phyloP scores from a whole-genome alignment of 805 yeast species.

The Debaryomyces hansenii region DNA sequence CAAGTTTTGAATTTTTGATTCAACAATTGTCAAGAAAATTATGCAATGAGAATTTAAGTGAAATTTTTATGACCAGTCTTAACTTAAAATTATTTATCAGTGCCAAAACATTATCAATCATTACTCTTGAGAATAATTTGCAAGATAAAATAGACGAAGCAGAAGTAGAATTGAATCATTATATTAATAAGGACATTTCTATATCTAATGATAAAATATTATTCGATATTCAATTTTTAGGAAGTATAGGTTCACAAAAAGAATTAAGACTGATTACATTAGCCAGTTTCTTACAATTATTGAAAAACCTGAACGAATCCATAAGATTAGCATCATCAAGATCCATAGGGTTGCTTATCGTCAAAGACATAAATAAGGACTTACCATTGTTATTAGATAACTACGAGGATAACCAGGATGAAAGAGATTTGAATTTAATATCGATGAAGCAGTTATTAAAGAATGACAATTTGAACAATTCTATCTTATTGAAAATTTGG shows the following conservation, averaged over 20 bases:
- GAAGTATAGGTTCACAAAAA: conserved; percentile 41
- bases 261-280: conserved; percentile 31
- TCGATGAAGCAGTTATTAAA: conserved; percentile 21
- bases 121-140: conserved; percentile 21
- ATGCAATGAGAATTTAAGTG: conserved; percentile 2
- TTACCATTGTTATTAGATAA: conserved; percentile 37
- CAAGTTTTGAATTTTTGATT: conserved; percentile 15
- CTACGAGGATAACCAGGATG: conserved; percentile 8
- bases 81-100: conserved; percentile 20
- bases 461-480: conserved; percentile 8
- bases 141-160: conserved; percentile 21
- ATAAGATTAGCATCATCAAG: conserved; percentile 50
- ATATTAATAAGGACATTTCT: conserved; percentile 35
- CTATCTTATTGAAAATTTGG: conserved; percentile 24
- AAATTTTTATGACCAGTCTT: conserved; percentile 10
- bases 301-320: conserved; percentile 31
- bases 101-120: conserved; percentile 31
- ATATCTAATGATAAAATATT: conserved; percentile 18
- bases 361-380: conserved; percentile 36
- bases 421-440: conserved; percentile 13
- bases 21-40: conserved; percentile 3
- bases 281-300: conserved; percentile 33
- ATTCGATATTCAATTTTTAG: conserved; percentile 47
- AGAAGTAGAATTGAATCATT: conserved; percentile 27
- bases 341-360: conserved; percentile 51